These are phyloP conservation scores for Candida alai DNA, from an alignment of 805 yeast species.

Conservation along the genomic window DNA sequence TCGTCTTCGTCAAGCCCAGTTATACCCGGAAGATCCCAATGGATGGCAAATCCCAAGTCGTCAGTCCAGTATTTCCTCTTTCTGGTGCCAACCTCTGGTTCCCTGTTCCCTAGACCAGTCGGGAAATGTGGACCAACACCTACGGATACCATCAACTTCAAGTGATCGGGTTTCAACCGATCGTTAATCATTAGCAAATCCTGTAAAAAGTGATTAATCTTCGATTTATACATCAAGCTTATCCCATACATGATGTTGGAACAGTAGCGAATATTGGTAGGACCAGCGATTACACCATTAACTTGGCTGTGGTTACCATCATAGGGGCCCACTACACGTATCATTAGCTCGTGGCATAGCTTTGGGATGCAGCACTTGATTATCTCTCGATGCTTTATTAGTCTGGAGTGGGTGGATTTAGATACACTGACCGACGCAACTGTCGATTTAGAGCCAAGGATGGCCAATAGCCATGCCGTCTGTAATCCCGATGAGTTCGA, in stretches of 20 bases:
- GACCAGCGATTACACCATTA: conserved; percentile 2
- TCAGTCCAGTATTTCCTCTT: no score
- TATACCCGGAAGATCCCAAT: no score
- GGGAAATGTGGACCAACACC: no score
- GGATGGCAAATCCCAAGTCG: no score
- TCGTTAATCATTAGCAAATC: conserved; percentile 15
- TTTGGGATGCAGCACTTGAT: conserved; percentile 38
- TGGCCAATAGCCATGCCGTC: conserved; percentile 38
- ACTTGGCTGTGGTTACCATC: no score
- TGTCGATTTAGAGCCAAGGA: conserved; percentile 34
- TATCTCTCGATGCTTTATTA: conserved; percentile 28
- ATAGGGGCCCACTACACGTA: conserved; percentile 2
- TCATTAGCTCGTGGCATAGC: conserved; percentile 30
- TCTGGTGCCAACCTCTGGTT: background rate
- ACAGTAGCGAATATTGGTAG: conserved; percentile 29
- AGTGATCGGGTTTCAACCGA: conserved; percentile 5
- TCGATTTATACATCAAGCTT: conserved; percentile 44
- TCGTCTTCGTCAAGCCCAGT: no score
- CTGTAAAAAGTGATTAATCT: conserved; percentile 42
- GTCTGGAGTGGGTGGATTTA: conserved; percentile 14
- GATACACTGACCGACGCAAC: no score
- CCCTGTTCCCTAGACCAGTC: conserved; percentile 4
- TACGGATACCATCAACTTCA: no score
- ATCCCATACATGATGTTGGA: conserved; percentile 48
- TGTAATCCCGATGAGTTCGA: conserved; percentile 12